phyloP scores from a whole-genome alignment of 345 rosid genomes.

The Heritiera fomes region DNA sequence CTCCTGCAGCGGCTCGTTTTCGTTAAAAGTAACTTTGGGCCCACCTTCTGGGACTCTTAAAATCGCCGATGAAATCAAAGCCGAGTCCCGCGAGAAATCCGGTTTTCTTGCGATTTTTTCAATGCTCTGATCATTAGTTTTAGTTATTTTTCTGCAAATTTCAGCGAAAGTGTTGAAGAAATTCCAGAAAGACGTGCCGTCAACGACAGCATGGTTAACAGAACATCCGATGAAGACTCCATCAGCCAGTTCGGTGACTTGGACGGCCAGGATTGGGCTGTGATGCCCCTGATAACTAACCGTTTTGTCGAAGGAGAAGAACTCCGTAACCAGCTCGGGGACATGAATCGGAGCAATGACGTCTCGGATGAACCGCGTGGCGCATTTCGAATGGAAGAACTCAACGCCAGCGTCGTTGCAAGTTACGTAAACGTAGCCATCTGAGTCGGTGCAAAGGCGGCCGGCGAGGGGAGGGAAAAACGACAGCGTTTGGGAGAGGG shows the following conservation, averaged over 20 bases:
- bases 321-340: constrained; percentile 54
- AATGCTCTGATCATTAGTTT: constrained; percentile 4
- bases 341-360: constrained; percentile 54
- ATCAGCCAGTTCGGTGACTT: constrained; percentile 75
- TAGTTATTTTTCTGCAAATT: constrained; percentile 48
- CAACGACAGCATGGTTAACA: constrained; percentile 73
- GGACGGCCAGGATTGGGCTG: constrained; percentile 75
- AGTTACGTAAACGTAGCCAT: constrained; percentile 56
- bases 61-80: constrained; percentile 63
- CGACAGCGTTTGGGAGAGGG: constrained; percentile 54
- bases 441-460: constrained; percentile 53
- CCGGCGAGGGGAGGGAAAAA: constrained; percentile 95
- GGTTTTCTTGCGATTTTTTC: constrained; percentile 49
- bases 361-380: constrained; percentile 38
- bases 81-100: constrained; percentile 63
- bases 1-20: constrained; percentile 64
- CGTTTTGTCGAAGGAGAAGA: constrained; percentile 59
- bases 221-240: constrained; percentile 79
- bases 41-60: constrained; percentile 75
- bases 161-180: constrained; percentile 89
- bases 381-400: constrained; percentile 53
- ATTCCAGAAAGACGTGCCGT: constrained; percentile 95
- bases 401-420: constrained; percentile 80
- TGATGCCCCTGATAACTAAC: constrained; percentile 80
- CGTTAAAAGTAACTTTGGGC: constrained; percentile 70